Evolutionary conservation across 108 stramenopile genomes (phyloP).

Genomic region (Pseudonitzschia multiseries): DNA sequence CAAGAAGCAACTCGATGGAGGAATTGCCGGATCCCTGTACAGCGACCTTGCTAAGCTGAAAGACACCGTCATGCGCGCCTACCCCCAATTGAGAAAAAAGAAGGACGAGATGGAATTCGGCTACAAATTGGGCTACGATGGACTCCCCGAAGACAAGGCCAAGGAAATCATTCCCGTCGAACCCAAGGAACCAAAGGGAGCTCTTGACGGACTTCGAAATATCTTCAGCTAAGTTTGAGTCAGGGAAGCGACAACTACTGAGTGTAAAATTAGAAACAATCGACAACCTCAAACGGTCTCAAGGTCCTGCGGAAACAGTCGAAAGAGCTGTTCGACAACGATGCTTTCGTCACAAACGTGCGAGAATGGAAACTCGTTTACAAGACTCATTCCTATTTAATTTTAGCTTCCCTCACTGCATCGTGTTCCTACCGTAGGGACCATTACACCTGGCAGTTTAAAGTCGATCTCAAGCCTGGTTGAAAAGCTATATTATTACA

Average conservation of each 20-base stretch:
- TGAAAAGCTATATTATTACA: too few relatives aligned
- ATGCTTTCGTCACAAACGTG: too few relatives aligned
- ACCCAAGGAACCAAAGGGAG: slow-evolving; percentile 70
- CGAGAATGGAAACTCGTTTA: too few relatives aligned
- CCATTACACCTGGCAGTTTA: too few relatives aligned
- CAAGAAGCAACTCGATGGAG: slow-evolving; percentile 84
- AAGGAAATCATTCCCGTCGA: slow-evolving; percentile 63
- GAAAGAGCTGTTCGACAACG: too few relatives aligned
- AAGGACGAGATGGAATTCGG: slow-evolving; percentile 74
- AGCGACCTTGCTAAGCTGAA: slow-evolving; percentile 54
- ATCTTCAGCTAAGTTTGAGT: slow-evolving; percentile 47
- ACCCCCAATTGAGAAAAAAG: slow-evolving; percentile 74
- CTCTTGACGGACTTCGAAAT: slow-evolving; percentile 67
- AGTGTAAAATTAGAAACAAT: background rate
- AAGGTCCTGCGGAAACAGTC: too few relatives aligned
- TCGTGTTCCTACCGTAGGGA: too few relatives aligned
- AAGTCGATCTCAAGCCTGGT: too few relatives aligned
- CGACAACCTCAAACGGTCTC: background rate
- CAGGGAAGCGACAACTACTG: background rate
- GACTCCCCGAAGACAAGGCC: slow-evolving; percentile 67
- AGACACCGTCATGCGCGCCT: slow-evolving; percentile 69
- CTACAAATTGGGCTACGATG: slow-evolving; percentile 70
- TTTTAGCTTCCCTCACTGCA: too few relatives aligned
- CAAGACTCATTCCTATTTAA: too few relatives aligned
- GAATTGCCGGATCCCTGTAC: slow-evolving; percentile 66